These are phyloP conservation scores for Annulohypoxylon stygium DNA, from an alignment of 495 filamentous ascomycete species.

Conservation along the genomic window DNA sequence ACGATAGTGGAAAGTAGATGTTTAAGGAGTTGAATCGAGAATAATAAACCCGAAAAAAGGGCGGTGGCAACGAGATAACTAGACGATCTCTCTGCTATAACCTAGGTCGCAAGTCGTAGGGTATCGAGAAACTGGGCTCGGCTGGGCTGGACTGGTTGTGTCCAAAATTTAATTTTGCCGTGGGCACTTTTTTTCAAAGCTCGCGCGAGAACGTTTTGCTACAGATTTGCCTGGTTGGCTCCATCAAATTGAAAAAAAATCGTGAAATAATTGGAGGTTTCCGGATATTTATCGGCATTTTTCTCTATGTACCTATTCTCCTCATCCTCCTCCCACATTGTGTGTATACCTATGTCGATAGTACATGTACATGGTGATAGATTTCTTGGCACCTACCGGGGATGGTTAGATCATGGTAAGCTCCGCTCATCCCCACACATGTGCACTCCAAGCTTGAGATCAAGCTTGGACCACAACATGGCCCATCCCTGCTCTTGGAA, in stretches of 20 bases:
- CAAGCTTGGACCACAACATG: background rate
- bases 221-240: conserved; percentile 19
- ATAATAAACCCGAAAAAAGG: background rate
- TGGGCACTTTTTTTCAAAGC: conserved; percentile 26
- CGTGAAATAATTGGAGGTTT: conserved; percentile 30
- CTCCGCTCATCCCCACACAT: background rate
- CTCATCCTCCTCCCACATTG: conserved; percentile 8
- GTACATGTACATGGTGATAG: background rate
- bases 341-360: background rate
- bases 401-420: conserved; percentile 2
- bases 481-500: background rate
- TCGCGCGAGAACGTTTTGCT: conserved; percentile 15
- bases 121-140: background rate
- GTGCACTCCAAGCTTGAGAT: background rate
- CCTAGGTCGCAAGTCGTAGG: background rate
- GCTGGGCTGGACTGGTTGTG: conserved; percentile 17
- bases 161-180: conserved; percentile 39
- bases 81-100: background rate
- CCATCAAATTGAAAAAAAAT: conserved; percentile 34
- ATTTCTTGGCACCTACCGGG: conserved; percentile 7
- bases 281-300: conserved; percentile 47
- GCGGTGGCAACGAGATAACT: conserved; percentile 19
- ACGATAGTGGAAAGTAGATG: background rate
- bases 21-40: background rate
- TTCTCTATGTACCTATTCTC: conserved; percentile 21